These are phyloP conservation scores for Stemphylium beticola DNA, from an alignment of 2,329 filamentous ascomycete genomes.

Conservation along the genomic window DNA sequence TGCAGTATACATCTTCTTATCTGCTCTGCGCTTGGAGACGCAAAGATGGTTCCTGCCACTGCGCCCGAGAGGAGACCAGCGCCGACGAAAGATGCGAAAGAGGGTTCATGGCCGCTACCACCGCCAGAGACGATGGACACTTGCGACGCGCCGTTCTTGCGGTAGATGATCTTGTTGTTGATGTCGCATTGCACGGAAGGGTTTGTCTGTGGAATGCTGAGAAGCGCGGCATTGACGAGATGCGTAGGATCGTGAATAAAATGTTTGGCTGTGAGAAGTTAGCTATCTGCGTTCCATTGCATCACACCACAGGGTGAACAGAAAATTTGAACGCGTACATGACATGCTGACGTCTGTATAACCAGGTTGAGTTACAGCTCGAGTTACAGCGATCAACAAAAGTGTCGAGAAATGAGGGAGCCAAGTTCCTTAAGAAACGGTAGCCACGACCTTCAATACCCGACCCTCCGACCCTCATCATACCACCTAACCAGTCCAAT, in stretches of 20 bases:
- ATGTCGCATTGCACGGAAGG: constrained; percentile 80
- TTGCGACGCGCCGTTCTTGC: constrained; percentile 50
- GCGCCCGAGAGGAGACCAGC: constrained; percentile 79
- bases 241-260: constrained; percentile 85
- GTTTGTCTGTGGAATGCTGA: constrained; percentile 80
- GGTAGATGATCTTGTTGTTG: constrained; percentile 72
- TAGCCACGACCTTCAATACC: neutral
- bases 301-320: neutral
- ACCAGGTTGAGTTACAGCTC: neutral
- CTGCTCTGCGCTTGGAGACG: constrained; percentile 81
- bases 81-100: constrained; percentile 85
- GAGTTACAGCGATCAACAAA: neutral
- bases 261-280: constrained; percentile 66
- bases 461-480: constrained; percentile 3
- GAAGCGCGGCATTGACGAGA: constrained; percentile 78
- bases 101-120: constrained; percentile 88
- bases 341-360: constrained; percentile 4
- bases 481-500: neutral
- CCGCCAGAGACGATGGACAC: constrained; percentile 88
- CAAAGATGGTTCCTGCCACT: constrained; percentile 87
- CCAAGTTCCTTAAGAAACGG: neutral
- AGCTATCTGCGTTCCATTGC: neutral
- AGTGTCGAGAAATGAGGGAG: neutral
- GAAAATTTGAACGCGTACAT: constrained; percentile 1
- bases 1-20: constrained; percentile 76